These are phyloP conservation scores for Phaeosphaeria sp. DNA, from an alignment of 2,329 filamentous ascomycete genomes.

Conservation along the genomic window DNA sequence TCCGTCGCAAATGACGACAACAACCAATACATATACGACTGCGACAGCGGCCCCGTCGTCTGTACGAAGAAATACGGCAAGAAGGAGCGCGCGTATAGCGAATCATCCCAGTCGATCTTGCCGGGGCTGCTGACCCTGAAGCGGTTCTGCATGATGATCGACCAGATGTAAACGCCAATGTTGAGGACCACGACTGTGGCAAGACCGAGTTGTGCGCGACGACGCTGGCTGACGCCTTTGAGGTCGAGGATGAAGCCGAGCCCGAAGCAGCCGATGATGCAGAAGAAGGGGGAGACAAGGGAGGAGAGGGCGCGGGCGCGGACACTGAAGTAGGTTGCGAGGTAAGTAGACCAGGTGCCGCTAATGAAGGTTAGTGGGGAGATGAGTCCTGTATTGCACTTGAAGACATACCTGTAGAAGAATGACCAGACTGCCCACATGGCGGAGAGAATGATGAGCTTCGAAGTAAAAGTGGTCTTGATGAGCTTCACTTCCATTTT, in stretches of 20 bases:
- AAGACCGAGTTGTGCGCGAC: slow-evolving; percentile 56
- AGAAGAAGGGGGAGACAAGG: slow-evolving; percentile 58
- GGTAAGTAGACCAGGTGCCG: slow-evolving; percentile 56
- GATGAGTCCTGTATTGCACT: neutral
- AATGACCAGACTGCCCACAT: slow-evolving; percentile 58
- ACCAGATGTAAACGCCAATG: slow-evolving; percentile 59
- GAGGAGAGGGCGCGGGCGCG: slow-evolving; percentile 55
- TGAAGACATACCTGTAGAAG: slow-evolving; percentile 45
- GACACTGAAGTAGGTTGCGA: slow-evolving; percentile 54
- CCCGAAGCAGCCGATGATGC: slow-evolving; percentile 59
- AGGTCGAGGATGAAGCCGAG: slow-evolving; percentile 66
- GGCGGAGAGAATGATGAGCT: slow-evolving; percentile 49
- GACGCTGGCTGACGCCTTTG: slow-evolving; percentile 67
- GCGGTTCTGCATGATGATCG: slow-evolving; percentile 55
- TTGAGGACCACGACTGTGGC: slow-evolving; percentile 56
- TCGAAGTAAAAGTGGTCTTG: slow-evolving; percentile 44
- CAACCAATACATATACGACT: slow-evolving; percentile 43
- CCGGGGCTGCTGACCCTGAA: slow-evolving; percentile 52
- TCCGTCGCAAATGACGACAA: slow-evolving; percentile 39
- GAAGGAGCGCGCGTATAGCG: slow-evolving; percentile 52
- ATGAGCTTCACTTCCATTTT: slow-evolving; percentile 52
- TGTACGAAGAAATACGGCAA: slow-evolving; percentile 59
- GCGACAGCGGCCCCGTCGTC: slow-evolving; percentile 47
- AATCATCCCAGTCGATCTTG: slow-evolving; percentile 56
- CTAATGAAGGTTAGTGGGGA: neutral